Evolutionary conservation across 306 rosid genomes (phyloP).

Genomic region (Vicia sativa): DNA sequence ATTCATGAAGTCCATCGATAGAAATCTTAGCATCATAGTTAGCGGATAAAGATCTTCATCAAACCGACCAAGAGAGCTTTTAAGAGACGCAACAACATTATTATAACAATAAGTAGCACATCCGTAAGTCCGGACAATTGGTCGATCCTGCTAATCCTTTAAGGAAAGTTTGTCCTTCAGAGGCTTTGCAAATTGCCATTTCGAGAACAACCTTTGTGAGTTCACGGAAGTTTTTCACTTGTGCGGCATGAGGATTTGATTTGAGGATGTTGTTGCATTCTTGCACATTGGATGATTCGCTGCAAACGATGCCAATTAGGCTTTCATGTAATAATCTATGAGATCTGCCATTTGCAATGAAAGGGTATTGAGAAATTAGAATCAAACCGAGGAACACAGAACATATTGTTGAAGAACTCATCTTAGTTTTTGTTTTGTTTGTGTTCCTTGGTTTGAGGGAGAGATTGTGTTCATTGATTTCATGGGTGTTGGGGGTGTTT

Average conservation of each 20-base stretch:
- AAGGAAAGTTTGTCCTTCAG: neutral
- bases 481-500: neutral
- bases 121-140: neutral
- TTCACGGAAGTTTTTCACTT: neutral
- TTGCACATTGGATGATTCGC: fast-evolving
- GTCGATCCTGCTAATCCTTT: neutral
- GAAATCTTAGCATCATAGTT: conserved; percentile 42
- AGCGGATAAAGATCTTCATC: conserved; percentile 24
- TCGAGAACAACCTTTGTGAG: conserved; percentile 15
- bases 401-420: conserved; percentile 1
- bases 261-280: neutral
- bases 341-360: conserved; percentile 5
- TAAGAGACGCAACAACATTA: conserved; percentile 13
- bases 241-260: neutral
- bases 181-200: neutral
- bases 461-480: neutral
- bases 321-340: neutral
- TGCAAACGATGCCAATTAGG: conserved; percentile 22
- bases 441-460: neutral
- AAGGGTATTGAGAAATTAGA: neutral
- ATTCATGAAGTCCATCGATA: neutral
- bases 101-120: conserved; percentile 30
- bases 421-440: neutral
- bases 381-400: conserved; percentile 11
- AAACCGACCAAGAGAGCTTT: conserved; percentile 1